phyloP scores from a whole-genome alignment of 2,329 filamentous ascomycete species.

The Neonectria hederae region DNA sequence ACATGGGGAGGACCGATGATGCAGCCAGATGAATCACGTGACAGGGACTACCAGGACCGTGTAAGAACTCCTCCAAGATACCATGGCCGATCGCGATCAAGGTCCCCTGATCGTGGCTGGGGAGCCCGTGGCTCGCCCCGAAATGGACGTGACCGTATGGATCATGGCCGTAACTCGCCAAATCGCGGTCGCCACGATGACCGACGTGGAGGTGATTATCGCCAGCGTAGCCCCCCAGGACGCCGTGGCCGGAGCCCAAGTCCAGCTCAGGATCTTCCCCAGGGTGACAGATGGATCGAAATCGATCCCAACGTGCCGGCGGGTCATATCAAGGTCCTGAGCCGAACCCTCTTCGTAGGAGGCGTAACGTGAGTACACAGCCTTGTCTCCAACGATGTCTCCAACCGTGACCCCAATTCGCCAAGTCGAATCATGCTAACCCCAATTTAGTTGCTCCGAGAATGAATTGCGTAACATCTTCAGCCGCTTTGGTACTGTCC shows the following conservation, averaged over 20 bases:
- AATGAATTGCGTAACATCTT: conserved; percentile 85
- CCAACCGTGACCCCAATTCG: conserved; percentile 7
- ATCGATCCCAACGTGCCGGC: conserved; percentile 78
- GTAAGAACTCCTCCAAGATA: conserved; percentile 70
- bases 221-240: conserved; percentile 84
- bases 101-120: conserved; percentile 81
- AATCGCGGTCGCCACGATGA: conserved; percentile 68
- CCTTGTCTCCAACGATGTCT: conserved; percentile 37
- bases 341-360: conserved; percentile 94
- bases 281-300: conserved; percentile 75
- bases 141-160: conserved; percentile 71
- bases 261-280: conserved; percentile 53
- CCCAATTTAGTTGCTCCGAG: conserved; percentile 71
- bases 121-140: conserved; percentile 73
- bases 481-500: conserved; percentile 82
- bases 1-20: conserved; percentile 45
- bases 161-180: conserved; percentile 77
- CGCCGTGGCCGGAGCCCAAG: conserved; percentile 73
- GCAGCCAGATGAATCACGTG: conserved; percentile 60
- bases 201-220: conserved; percentile 74
- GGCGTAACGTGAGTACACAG: conserved; percentile 79
- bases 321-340: conserved; percentile 89
- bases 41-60: conserved; percentile 65
- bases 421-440: conserved; percentile 38
- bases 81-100: conserved; percentile 75